Percentiles rank a stretch among this genome's conserved stretches.
Evolutionary conservation across 352 stramenopile species (phyloP).

Genomic region (Elongisporangium senticosum): DNA sequence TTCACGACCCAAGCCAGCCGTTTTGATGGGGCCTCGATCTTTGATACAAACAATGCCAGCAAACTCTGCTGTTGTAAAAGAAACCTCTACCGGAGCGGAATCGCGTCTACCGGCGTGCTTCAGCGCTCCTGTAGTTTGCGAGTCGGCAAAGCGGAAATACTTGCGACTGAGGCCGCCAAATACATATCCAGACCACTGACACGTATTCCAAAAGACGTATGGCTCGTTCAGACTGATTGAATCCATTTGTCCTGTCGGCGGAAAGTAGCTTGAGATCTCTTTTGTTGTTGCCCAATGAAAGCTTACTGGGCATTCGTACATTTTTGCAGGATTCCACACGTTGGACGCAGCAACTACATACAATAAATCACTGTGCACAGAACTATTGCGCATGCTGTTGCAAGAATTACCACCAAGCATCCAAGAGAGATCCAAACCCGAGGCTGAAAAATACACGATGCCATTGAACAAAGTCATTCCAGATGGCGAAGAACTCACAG

Average conservation of each 20-base stretch:
- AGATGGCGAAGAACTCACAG: conserved; percentile 21
- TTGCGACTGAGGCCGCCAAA: conserved; percentile 40
- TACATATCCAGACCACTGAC: conserved; percentile 59
- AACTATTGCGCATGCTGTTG: conserved; percentile 35
- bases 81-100: conserved; percentile 25
- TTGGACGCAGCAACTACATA: conserved; percentile 51
- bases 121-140: conserved; percentile 38
- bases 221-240: conserved; percentile 16
- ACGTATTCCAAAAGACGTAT: conserved; percentile 70
- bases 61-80: conserved; percentile 36
- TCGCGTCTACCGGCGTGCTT: conserved; percentile 60
- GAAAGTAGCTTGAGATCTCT: conserved; percentile 23
- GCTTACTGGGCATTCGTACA: conserved; percentile 70
- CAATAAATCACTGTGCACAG: conserved; percentile 26
- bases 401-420: conserved; percentile 24
- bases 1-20: conserved; percentile 25
- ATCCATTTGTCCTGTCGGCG: neutral
- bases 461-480: conserved; percentile 39
- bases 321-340: conserved; percentile 31
- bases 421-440: conserved; percentile 59
- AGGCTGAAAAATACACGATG: conserved; percentile 61
- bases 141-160: conserved; percentile 79
- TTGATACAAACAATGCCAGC: conserved; percentile 73
- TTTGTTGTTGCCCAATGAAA: conserved; percentile 62
- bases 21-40: conserved; percentile 5